A percentile compares a stretch with the other conserved stretches of the same genome.
Conservation (phyloP, 2,329 filamentous ascomycete genomes). For the Cadophora malorum region DNA sequence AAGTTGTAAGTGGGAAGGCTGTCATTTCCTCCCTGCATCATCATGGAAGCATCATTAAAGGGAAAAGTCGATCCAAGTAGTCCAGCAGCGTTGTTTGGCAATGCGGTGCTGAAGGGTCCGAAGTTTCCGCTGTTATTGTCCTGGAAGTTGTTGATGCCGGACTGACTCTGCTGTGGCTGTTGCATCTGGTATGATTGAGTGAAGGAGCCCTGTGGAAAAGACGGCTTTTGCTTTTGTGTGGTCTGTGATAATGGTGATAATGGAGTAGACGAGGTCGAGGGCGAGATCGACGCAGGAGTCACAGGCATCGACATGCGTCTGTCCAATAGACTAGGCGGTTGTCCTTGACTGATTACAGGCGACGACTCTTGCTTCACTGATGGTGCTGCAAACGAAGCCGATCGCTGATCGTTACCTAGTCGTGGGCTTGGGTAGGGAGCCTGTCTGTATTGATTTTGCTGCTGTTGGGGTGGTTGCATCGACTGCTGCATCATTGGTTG, state of each 20-base stretch:
- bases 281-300: conserved; percentile 30
- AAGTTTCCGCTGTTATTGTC: conserved; percentile 18
- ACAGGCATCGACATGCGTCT: conserved; percentile 53
- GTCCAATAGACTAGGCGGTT: conserved; percentile 35
- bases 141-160: not conserved
- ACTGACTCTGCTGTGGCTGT: not conserved
- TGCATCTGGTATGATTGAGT: conserved; percentile 10
- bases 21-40: conserved; percentile 50
- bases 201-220: conserved; percentile 34
- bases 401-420: conserved; percentile 48
- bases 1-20: conserved; percentile 37
- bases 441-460: conserved; percentile 46
- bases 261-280: conserved; percentile 20
- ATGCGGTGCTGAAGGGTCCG: conserved; percentile 50
- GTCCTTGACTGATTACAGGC: conserved; percentile 28
- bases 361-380: conserved; percentile 44
- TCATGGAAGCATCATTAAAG: conserved; percentile 51
- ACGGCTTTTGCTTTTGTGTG: conserved; percentile 36
- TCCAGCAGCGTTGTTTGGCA: conserved; percentile 60
- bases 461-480: conserved; percentile 28
- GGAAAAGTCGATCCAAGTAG: conserved; percentile 55
- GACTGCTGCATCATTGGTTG: conserved; percentile 29
- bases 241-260: conserved; percentile 25
- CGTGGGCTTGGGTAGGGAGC: conserved; percentile 50
- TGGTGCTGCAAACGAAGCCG: conserved; percentile 51